Percentiles rank a stretch among this genome's conserved stretches.
phyloP scores from a whole-genome alignment of 2,329 filamentous ascomycete genomes.

The Botryotinia calthae region DNA sequence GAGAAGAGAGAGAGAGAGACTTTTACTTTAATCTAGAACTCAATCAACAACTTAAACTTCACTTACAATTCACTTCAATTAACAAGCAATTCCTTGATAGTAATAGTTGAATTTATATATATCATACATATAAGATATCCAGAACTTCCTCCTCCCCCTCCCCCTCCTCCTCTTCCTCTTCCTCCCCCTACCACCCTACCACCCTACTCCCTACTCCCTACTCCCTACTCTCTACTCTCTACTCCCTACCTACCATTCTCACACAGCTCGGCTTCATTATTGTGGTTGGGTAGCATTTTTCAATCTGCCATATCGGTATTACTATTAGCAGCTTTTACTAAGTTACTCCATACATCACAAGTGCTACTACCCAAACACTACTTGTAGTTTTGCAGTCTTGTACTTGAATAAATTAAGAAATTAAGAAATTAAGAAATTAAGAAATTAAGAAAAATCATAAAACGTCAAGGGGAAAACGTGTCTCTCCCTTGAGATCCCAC shows the following conservation, averaged over 20 bases:
- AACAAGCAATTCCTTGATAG: not conserved
- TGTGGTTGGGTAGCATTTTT: not conserved
- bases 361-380: not conserved
- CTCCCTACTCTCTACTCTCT: too few relatives aligned
- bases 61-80: not conserved
- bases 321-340: not conserved
- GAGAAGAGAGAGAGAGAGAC: not conserved
- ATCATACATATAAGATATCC: not conserved
- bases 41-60: not conserved
- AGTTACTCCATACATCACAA: not conserved
- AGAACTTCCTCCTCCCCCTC: not conserved
- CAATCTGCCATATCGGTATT: not conserved
- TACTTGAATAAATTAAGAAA: not conserved
- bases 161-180: not conserved
- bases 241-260: not conserved
- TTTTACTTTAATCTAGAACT: not conserved
- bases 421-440: not conserved
- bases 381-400: not conserved
- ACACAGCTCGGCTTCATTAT: slow-evolving; percentile 1
- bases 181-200: not conserved
- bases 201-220: too few relatives aligned
- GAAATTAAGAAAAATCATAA: not conserved
- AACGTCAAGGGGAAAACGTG: slow-evolving; percentile 3
- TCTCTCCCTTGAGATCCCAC: not conserved
- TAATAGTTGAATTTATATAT: not conserved